phyloP scores from a whole-genome alignment of 352 stramenopile species.

The Aphanomyces cochlioides region DNA sequence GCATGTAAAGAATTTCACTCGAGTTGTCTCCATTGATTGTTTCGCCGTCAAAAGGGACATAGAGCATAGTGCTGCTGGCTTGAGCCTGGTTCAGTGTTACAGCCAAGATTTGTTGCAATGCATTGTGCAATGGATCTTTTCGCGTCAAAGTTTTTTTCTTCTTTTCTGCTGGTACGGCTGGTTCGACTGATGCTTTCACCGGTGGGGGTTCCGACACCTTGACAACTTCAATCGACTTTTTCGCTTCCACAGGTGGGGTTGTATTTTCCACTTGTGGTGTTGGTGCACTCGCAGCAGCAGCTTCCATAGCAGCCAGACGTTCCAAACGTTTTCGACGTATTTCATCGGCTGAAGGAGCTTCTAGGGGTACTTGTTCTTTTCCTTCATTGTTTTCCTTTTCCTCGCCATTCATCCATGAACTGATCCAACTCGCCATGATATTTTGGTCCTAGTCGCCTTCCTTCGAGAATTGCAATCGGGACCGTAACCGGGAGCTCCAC shows the following conservation, averaged over 20 bases:
- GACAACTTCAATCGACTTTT: too few species aligned
- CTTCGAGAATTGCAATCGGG: too few species aligned
- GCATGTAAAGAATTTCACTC: constrained; percentile 67
- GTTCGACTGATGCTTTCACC: not conserved
- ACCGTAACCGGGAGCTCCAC: too few species aligned
- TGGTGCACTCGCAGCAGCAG: not conserved
- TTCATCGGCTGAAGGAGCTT: constrained; percentile 14
- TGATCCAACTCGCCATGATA: constrained; percentile 22
- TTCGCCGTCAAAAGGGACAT: not conserved
- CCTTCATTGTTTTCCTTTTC: constrained; percentile 5
- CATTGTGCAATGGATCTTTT: constrained; percentile 9
- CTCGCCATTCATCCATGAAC: constrained; percentile 22
- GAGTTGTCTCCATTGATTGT: constrained; percentile 41
- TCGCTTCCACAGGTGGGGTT: not conserved
- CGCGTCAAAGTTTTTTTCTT: not conserved
- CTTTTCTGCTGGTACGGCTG: not conserved
- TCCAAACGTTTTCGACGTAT: constrained; percentile 19
- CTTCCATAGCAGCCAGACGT: constrained; percentile 6
- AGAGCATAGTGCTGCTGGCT: not conserved
- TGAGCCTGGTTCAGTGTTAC: constrained; percentile 11
- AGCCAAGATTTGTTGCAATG: constrained; percentile 12
- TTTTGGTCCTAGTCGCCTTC: not conserved
- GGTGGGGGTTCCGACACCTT: not conserved
- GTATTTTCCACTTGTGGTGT: not conserved
- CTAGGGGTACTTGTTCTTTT: not conserved